Base-by-base conservation (phyloP, 495 filamentous ascomycete genomes). In the Aspergillus funiculosus region DNA sequence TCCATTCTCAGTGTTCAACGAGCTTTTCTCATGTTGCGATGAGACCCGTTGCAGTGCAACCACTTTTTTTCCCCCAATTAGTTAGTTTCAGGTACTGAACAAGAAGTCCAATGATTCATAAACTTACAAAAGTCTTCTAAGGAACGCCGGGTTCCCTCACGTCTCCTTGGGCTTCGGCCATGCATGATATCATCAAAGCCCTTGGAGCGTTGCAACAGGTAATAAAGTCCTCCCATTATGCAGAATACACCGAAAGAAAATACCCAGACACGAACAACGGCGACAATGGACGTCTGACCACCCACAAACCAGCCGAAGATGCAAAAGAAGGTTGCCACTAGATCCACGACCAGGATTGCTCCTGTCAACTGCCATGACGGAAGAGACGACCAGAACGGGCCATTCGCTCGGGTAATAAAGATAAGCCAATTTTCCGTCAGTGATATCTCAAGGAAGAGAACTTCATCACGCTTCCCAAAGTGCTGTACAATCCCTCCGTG, bases 381-480 rank as follows among this genome's bases (percentile, higher is more conserved):
- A 31, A 82, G 72, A 18, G 81, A 86, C 2, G 81, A 84, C 86
- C 86, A 91, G 76, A 91, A 88, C 18, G 86, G 82, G 48, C 85
- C 84, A 58, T 85, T 86, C 66, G 86, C 83, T 73, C 89, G 85
- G 49, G 89, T 95, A 65, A 94, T 89, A 73, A 95, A 91, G 69
- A 95, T 95, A 34, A 94, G 78, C 89, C 89, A 95, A 69, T 92
- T 95, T 73, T 95, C 86, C 42, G 89, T 86, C 46, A 95, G 78
- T 9, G 86, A 84, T 64, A 95, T 88, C 64, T 95, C 77, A 38
- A 95, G 80, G 75, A 95, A 95, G 50, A 95, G 62, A 29, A 95
- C 81, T 49, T 80, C 77, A 59, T 94, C 85, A 32, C 83, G 77
- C 56, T 82, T 78, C 72, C 89, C 89, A 53, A 81, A 84, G 66